These are phyloP conservation scores for Pseudogymnoascus sp. DNA, from an alignment of 2,329 filamentous ascomycete species.

Conservation along the genomic window DNA sequence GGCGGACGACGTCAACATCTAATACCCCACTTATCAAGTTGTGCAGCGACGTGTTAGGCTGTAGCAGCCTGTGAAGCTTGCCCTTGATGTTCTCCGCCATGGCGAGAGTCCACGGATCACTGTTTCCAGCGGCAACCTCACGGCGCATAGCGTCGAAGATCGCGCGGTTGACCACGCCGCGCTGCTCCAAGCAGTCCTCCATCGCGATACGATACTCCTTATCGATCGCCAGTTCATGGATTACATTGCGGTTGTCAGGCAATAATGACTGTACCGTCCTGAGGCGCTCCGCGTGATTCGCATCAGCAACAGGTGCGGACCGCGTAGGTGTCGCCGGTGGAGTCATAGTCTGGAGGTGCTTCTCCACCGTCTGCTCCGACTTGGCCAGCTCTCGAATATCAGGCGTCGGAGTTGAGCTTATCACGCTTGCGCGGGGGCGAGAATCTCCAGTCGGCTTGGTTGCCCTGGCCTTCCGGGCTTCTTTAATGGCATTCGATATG, in stretches of 20 bases:
- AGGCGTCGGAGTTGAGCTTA: slow-evolving; percentile 31
- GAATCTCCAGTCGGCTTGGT: slow-evolving; percentile 62
- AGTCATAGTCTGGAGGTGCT: slow-evolving; percentile 40
- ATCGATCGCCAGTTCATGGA: slow-evolving; percentile 74
- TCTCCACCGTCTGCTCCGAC: slow-evolving; percentile 34
- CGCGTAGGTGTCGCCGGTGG: slow-evolving; percentile 42
- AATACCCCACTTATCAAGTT: slow-evolving; percentile 66
- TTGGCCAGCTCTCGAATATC: slow-evolving; percentile 34
- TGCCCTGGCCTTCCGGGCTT: slow-evolving; percentile 56
- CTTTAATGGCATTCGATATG: slow-evolving; percentile 65
- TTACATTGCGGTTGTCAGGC: slow-evolving; percentile 64
- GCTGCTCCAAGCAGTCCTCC: slow-evolving; percentile 49
- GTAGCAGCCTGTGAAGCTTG: slow-evolving; percentile 64
- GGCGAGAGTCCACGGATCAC: slow-evolving; percentile 58
- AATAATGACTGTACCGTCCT: slow-evolving; percentile 39
- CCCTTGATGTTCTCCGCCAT: slow-evolving; percentile 63
- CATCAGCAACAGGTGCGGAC: slow-evolving; percentile 11
- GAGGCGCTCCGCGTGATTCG: slow-evolving; percentile 22
- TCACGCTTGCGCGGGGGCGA: slow-evolving; percentile 56
- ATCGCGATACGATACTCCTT: slow-evolving; percentile 65
- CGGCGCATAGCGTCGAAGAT: slow-evolving; percentile 52
- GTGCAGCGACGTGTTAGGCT: slow-evolving; percentile 63
- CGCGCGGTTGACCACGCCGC: slow-evolving; percentile 49
- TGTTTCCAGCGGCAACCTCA: slow-evolving; percentile 54
- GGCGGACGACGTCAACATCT: slow-evolving; percentile 61